phyloP scores from a whole-genome alignment of 495 filamentous ascomycete species.

The Cladorrhinum samala region DNA sequence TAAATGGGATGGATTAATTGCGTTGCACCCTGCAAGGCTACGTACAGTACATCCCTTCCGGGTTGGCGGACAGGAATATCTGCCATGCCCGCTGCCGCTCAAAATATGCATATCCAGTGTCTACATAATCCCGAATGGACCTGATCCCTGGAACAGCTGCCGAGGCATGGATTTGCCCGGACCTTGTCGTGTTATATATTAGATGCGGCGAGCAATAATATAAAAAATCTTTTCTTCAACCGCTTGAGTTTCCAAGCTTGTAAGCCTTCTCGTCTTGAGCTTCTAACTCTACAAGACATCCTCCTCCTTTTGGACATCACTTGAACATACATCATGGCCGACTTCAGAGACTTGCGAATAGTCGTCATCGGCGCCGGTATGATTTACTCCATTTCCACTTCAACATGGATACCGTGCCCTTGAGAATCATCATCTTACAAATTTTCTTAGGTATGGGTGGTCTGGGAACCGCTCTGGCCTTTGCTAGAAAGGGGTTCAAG shows the following conservation, averaged over 20 bases:
- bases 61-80: slow-evolving; percentile 6
- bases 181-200: not conserved
- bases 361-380: slow-evolving; percentile 41
- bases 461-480: slow-evolving; percentile 61
- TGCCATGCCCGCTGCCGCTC: slow-evolving; percentile 5
- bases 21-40: no score
- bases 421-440: no score
- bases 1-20: no score
- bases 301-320: not conserved
- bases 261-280: not conserved
- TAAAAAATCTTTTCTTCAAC: not conserved
- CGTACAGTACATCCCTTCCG: not conserved
- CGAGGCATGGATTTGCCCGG: slow-evolving; percentile 14
- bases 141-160: slow-evolving; percentile 8
- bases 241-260: not conserved
- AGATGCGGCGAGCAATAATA: not conserved
- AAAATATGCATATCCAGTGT: not conserved
- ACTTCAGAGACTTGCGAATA: slow-evolving; percentile 36
- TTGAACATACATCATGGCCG: slow-evolving; percentile 22
- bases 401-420: not conserved
- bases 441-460: slow-evolving; percentile 87
- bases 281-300: not conserved
- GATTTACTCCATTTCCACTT: not conserved
- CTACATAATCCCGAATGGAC: slow-evolving; percentile 2
- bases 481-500: slow-evolving; percentile 67